A percentile compares a stretch with the other conserved stretches of the same genome.
phyloP scores from a whole-genome alignment of 805 yeast species.

The Wickerhamomyces alni region DNA sequence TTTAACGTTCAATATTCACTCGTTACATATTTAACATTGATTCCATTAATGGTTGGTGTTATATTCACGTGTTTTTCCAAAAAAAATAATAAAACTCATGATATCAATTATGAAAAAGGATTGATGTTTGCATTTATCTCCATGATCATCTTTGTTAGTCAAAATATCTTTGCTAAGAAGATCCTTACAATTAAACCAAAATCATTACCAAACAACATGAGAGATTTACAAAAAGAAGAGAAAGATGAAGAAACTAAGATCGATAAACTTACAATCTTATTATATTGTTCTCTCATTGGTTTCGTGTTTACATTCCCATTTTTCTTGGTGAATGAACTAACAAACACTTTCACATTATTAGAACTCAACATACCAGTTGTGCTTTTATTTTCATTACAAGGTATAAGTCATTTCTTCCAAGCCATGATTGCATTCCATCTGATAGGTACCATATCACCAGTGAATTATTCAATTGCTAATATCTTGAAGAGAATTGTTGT shows the following conservation, averaged over 20 bases:
- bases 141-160: slow-evolving; percentile 62
- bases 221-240: slow-evolving; percentile 14
- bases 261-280: slow-evolving; percentile 66
- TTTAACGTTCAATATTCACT: slow-evolving; percentile 51
- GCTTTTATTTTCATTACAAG: slow-evolving; percentile 49
- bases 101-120: slow-evolving; percentile 24
- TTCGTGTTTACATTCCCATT: slow-evolving; percentile 60
- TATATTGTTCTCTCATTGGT: slow-evolving; percentile 68
- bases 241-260: slow-evolving; percentile 34
- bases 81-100: slow-evolving; percentile 13
- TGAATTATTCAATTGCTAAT: slow-evolving; percentile 74
- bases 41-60: slow-evolving; percentile 80
- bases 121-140: slow-evolving; percentile 33
- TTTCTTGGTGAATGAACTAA: slow-evolving; percentile 51
- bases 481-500: slow-evolving; percentile 69
- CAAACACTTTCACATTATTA: slow-evolving; percentile 23
- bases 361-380: slow-evolving; percentile 26
- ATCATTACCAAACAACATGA: slow-evolving; percentile 19
- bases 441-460: slow-evolving; percentile 66
- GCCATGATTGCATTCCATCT: slow-evolving; percentile 72
- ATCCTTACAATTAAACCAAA: slow-evolving; percentile 47
- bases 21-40: slow-evolving; percentile 70
- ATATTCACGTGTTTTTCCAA: slow-evolving; percentile 66
- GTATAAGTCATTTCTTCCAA: slow-evolving; percentile 64
- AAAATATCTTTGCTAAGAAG: slow-evolving; percentile 75